Base-by-base conservation (phyloP, 2,329 filamentous ascomycete species). In the Claviceps digitariae region DNA sequence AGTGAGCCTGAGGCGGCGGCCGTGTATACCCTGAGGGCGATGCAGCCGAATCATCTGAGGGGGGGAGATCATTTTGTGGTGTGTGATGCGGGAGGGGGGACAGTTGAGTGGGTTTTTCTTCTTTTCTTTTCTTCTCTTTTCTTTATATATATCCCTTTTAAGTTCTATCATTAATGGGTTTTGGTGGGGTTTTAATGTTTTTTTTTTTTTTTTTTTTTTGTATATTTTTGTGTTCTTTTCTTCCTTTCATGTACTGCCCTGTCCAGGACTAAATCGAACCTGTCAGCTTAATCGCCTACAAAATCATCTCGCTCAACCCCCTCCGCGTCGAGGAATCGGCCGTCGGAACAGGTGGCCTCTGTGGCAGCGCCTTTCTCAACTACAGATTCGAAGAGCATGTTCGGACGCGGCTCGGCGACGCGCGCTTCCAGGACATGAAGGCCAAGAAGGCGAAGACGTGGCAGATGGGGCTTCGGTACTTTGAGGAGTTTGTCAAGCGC, bases 401-500 rank as follows among this genome's bases (percentile, higher is more conserved):
- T 40, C 77, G 79, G 59, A 72, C 68, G 52, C 77, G 86, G 1
- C 77, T 91, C 10, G 87, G 87, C 1, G 73, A 76, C 40, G 77
- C 77, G 36, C 72, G 77, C 3, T 89, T 89, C 62, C 79, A 84
- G 31, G 79, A 83, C 67, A 89, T 91, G 83, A 86, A 86, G 64
- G 66, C 79, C 51, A 87, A 86, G 68, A 89, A 89, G 66, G 78
- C 78, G 3, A 89, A 87, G 67, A 87, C 83, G 1, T 90, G 86
- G 85, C 86, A 84, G 65, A 84, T 84, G 81, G 87, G 83, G 2
- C 71, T 90, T 50, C 78, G 81, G 53, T 90, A 89, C 63, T 91
- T 89, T 66, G 87, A 91, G 61, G 86, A 90, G 63, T 90, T 88
- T 63, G 86, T 91, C 15, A 91, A 91, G 69, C 78, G 87, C 15